Base-by-base conservation (phyloP, 2,329 filamentous ascomycete genomes). In the Xylaria polymorpha region DNA sequence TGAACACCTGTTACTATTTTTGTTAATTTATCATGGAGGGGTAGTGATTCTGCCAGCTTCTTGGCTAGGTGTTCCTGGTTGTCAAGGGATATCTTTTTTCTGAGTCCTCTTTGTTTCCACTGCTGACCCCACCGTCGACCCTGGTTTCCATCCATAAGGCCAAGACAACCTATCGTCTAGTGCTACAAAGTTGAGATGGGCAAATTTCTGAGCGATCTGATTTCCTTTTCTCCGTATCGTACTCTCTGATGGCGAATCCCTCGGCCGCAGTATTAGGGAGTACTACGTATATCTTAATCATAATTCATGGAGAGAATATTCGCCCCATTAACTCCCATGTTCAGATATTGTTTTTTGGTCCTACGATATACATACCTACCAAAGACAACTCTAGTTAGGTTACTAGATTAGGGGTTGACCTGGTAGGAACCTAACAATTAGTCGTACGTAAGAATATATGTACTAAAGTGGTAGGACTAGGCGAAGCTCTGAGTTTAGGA, bases 111-210 rank as follows among this genome's bases (percentile, higher is more conserved):
- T n/a, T 41, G 22, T 15, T 29, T 35, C 25, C 22, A 50, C 53
- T 39, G 48, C 6, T 29, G 10, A 62, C 61, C 32, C 61, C 51
- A 32, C 61, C 29, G 6, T 32, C 20, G 57, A 20, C 53, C 61
- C 53, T 48, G 22, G 22, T 64, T 58, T 41, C 51, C 4, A 50
- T 29, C 4, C 43, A 43, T 29, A 41, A 63, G 41, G 29, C 41
- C 8, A 64, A 64, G 41, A 53, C 37, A 10, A 18, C 22, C 20
- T 29, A 37, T 50, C 9, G 3, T 50, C 10, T 57, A 50, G n/a
- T 29, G 61, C 44, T 22, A 15, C 22, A 29, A 53, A 35, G 35
- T 39, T 12, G 10, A 53, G 60, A 20, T 22, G 46, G 32, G 48
- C 48, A 44, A 62, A 32, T 62, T 43, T 44, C 6, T 20, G 5